Base-by-base conservation (phyloP, 441 rosid genomes). In the Gossypium trilobum region DNA sequence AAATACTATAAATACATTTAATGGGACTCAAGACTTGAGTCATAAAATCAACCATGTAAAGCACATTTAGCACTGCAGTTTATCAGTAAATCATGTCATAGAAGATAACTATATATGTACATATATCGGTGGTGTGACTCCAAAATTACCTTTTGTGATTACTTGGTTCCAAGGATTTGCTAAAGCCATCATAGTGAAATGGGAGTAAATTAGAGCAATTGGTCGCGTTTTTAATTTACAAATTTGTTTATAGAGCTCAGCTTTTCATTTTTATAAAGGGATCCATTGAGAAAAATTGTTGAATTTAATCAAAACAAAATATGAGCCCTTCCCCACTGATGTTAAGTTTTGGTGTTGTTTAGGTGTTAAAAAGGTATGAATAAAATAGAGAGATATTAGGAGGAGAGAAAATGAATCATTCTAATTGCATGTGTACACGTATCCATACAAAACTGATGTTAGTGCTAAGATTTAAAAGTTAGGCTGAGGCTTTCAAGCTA, bases 11-110 rank as follows among this genome's bases (percentile, higher is more conserved):
- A 27, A 68, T 16, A 20, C 2, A 52, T 64, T 6, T 64, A 19
- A 42, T 39, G 51, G 52, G 10, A 42, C 17, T 39, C 31, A 64
- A 10, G 14, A 11, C 29, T 39, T 10, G 16, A 3, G 17, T 42
- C 48, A 57, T 31, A 13, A 44, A 48, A 67, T 36, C 59, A 68
- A 68, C 52, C 71, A 68, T 16, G 59, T 68, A 50, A 25, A 68
- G 17, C 71, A 51, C 71, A 68, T 5, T 23, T 57, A 27, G 46
- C 22, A 8, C 59, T 68, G 59, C 4, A 68, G 19, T 7, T 67
- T 48, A 3, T 67, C 71, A 48, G 58, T 8, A 27, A 25, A 67
- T 8, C 17, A 31, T 25, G 57, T 14, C 23, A 42, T 3, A 20
- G 3, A 39, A 11, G 68, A 19, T 16, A 5, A 4, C 42, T 1